These are phyloP conservation scores for Penicillium crustosum DNA, from an alignment of 2,329 filamentous ascomycete species.

Conservation along the genomic window DNA sequence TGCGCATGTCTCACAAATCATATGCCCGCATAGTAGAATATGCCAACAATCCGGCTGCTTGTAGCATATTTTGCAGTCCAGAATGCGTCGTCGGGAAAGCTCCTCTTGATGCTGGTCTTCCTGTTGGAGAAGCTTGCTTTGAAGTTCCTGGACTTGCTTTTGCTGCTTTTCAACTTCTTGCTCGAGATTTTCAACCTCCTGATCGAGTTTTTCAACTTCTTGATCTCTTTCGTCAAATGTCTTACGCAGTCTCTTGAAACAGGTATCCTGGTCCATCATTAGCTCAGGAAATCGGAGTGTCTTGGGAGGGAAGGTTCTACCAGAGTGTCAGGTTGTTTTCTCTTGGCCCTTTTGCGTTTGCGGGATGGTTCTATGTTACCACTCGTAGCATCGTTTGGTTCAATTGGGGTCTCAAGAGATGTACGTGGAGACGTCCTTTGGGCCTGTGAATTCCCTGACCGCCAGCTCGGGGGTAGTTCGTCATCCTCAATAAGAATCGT, in stretches of 20 bases:
- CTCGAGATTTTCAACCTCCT: background rate
- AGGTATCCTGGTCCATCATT: background rate
- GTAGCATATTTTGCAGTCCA: background rate
- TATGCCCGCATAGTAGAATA: background rate
- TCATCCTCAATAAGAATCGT: background rate
- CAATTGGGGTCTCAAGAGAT: background rate
- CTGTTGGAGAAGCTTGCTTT: background rate
- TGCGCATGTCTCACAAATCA: background rate
- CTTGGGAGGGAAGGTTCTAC: background rate
- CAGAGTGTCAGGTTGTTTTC: background rate
- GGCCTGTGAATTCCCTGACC: background rate
- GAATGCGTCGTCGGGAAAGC: background rate
- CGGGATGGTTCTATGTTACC: background rate
- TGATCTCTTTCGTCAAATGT: background rate
- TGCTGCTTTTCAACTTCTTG: background rate
- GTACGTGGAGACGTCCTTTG: background rate
- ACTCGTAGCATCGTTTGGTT: background rate
- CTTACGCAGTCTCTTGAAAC: background rate
- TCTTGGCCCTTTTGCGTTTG: background rate
- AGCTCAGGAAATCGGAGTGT: background rate
- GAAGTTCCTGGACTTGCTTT: background rate
- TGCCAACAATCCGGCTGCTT: background rate
- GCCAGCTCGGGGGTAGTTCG: background rate
- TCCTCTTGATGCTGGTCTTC: background rate
- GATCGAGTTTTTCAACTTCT: no score